These are phyloP conservation scores for Paramyrothecium roridum DNA, from an alignment of 2,329 filamentous ascomycete species.

Conservation along the genomic window DNA sequence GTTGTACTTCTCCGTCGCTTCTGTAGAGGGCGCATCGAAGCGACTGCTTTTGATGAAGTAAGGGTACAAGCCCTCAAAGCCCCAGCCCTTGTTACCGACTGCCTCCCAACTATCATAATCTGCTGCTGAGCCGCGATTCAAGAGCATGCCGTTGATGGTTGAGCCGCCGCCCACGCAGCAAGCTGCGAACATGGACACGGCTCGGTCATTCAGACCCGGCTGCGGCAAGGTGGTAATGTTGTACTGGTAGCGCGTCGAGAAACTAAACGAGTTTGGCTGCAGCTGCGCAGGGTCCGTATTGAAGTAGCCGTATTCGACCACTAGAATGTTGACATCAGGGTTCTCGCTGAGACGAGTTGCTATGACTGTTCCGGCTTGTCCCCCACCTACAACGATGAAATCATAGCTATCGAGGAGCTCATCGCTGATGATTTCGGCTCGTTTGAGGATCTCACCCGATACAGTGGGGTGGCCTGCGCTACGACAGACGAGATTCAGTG, in stretches of 20 bases:
- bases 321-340: neutral
- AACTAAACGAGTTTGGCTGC: neutral
- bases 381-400: conserved; percentile 19
- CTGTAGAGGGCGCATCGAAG: conserved; percentile 1
- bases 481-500: neutral
- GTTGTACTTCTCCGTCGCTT: neutral
- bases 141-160: conserved; percentile 2
- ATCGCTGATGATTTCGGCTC: conserved; percentile 3
- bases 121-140: neutral
- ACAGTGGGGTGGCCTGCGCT: neutral
- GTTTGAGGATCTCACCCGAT: neutral
- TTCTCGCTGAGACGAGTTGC: conserved; percentile 13
- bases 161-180: conserved; percentile 1
- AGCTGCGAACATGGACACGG: neutral
- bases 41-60: conserved; percentile 1
- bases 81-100: neutral
- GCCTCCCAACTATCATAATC: conserved; percentile 2
- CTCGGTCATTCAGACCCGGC: neutral
- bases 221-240: conserved; percentile 1
- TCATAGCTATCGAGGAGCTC: conserved; percentile 8
- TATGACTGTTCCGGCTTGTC: conserved; percentile 19
- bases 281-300: neutral
- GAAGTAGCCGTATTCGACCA: conserved; percentile 2
- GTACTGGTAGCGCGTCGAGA: conserved; percentile 1
- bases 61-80: neutral